Evolutionary conservation across 2,329 filamentous ascomycete species (phyloP).

Genomic region (Clonostachys byssicola): DNA sequence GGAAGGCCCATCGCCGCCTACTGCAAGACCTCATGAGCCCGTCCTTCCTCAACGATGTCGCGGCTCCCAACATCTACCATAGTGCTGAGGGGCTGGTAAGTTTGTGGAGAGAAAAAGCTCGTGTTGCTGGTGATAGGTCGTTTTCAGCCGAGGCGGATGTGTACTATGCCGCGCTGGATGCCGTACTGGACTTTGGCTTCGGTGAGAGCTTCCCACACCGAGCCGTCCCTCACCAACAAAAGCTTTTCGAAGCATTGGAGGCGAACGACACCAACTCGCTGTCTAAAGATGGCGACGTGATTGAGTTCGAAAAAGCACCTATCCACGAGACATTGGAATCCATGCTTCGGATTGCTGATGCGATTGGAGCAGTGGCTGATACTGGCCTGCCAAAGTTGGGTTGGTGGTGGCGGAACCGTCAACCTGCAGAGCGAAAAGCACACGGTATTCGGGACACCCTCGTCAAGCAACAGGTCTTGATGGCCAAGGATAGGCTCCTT

Average conservation of each 20-base stretch:
- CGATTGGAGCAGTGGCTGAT: not conserved
- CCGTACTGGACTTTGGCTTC: conserved; percentile 21
- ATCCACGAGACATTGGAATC: not conserved
- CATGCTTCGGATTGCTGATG: not conserved
- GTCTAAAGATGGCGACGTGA: not conserved
- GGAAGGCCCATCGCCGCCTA: conserved; percentile 23
- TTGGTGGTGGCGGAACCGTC: too few relatives aligned
- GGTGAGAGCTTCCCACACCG: conserved; percentile 5
- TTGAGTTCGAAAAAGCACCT: not conserved
- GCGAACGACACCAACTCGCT: not conserved
- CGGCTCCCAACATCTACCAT: conserved; percentile 24
- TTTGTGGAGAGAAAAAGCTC: conserved; percentile 25
- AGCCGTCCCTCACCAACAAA: not conserved
- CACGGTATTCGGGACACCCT: not conserved
- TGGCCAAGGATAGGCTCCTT: not conserved
- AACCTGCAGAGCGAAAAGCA: not conserved
- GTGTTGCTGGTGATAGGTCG: conserved; percentile 12
- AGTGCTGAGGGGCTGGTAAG: conserved; percentile 18
- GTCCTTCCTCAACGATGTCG: conserved; percentile 22
- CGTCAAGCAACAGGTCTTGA: not conserved
- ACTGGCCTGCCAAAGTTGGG: too few relatives aligned
- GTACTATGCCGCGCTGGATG: conserved; percentile 21
- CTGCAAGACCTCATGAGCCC: conserved; percentile 31
- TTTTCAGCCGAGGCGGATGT: conserved; percentile 19
- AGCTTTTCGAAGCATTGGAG: not conserved